Evolutionary conservation across 2,329 filamentous ascomycete species (phyloP), one percentile per base, ranked within the genome.

Genomic region (Calonectria ilicicola): DNA sequence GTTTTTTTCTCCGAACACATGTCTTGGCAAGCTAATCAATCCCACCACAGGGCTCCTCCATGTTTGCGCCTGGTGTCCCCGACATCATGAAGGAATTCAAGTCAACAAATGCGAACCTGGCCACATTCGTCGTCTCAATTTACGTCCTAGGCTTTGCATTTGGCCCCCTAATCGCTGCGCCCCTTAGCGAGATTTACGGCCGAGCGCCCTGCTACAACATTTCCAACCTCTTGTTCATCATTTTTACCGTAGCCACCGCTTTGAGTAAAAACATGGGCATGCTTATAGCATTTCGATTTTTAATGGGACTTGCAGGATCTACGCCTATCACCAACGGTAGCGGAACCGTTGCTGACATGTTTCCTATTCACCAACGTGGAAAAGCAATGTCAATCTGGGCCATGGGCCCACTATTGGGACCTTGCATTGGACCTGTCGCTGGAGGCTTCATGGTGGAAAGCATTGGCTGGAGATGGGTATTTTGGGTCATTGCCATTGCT

Each of bases 261-360:
- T 81, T 93, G n/a, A 87, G 89, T 5, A 90, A 92, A 76, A 90
- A 93, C 77, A 85, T 93, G 26, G 90, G 91, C 74, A 91, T 91
- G 2, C 80, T 94, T 9, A 86, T 93, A 79, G 82, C 92, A 12
- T 91, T 90, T 2, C 87, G 92, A 9, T 93, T 93, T 81, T 89
- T 92, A 65, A 86, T 87, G 27, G 91, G 89, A 0, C 86, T 92
- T 62, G 91, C 91, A 69, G 91, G 89, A 4, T 88, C 88, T 0
- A 91, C 91, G 0, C 91, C 92, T 1, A 85, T 94, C 5, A 93
- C 91, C 1, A 92, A 92, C 77, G 92, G 91, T 0, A 91, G 91
- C 17, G 92, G 92, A 6, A 91, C 93, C 0, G 82, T 94, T 14
- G 89, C 89, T 19, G 93, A 94, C 82, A 87, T 94, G 49, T 93